phyloP scores from a whole-genome alignment of 2,329 filamentous ascomycete genomes.

The Trichoderma simmonsii region DNA sequence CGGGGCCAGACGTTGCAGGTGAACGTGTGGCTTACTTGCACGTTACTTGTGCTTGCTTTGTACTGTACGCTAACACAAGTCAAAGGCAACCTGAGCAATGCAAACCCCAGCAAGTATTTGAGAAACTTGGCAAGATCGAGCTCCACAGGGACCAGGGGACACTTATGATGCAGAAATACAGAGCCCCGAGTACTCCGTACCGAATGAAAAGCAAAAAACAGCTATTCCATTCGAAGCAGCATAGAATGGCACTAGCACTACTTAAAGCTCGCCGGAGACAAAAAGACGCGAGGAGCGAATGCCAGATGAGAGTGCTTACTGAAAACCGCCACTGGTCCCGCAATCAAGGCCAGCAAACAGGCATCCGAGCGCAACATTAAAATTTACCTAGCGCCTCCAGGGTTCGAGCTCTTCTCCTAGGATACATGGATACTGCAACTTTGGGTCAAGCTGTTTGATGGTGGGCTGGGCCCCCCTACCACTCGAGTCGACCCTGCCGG shows the following conservation, averaged over 20 bases:
- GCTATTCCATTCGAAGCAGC: neutral
- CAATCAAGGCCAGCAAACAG: constrained; percentile 10
- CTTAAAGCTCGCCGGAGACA: neutral
- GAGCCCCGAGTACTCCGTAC: neutral
- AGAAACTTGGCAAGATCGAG: neutral
- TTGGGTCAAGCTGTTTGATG: constrained; percentile 8
- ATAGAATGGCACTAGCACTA: neutral
- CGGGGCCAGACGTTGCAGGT: neutral
- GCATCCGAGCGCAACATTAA: constrained; percentile 13
- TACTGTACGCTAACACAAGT: neutral
- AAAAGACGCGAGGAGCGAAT: constrained; percentile 11
- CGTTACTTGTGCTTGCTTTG: neutral
- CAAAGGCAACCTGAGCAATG: neutral
- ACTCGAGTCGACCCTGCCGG: neutral
- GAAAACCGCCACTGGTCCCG: constrained; percentile 1
- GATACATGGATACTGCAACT: neutral
- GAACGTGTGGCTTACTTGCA: neutral
- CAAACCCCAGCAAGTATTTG: neutral
- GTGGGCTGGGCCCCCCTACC: neutral
- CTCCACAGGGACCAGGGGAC: neutral
- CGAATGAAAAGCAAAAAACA: neutral
- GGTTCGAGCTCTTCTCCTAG: constrained; percentile 11
- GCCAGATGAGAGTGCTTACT: constrained; percentile 11
- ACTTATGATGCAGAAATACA: neutral
- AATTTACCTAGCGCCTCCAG: neutral